Percentiles rank a stretch among this genome's conserved stretches.
These are phyloP conservation scores for Gossypium herbaceum DNA, from an alignment of 345 rosid species.

Conservation along the genomic window DNA sequence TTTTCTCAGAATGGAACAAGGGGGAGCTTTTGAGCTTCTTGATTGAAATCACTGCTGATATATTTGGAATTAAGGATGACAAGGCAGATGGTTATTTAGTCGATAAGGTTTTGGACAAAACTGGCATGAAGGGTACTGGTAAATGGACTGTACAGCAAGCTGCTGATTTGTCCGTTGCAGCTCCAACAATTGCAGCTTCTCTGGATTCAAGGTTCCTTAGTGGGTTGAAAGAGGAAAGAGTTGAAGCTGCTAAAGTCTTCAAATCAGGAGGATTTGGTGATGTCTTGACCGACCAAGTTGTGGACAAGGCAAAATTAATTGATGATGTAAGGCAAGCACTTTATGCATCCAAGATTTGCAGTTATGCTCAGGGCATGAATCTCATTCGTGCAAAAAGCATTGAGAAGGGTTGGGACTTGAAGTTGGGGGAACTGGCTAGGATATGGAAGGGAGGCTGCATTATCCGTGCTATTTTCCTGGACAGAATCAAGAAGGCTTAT, in stretches of 20 bases:
- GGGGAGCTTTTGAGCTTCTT: conserved; percentile 96
- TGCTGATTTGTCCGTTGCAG: conserved; percentile 95
- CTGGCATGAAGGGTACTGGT: conserved; percentile 98
- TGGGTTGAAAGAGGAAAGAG: conserved; percentile 90
- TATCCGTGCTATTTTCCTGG: conserved; percentile 86
- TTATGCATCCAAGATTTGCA: conserved; percentile 91
- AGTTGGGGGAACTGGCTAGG: conserved; percentile 90
- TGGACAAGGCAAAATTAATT: conserved; percentile 78
- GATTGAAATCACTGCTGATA: conserved; percentile 89
- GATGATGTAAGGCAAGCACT: conserved; percentile 93
- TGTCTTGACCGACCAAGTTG: conserved; percentile 49
- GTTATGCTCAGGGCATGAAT: conserved; percentile 99
- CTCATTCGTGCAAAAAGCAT: conserved; percentile 86
- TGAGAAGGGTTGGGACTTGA: conserved; percentile 85
- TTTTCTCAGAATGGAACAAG: conserved; percentile 88
- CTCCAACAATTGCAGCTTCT: conserved; percentile 90
- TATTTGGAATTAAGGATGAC: conserved; percentile 80
- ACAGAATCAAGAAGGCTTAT: conserved; percentile 96
- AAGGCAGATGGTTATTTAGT: conserved; percentile 87
- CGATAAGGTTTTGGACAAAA: conserved; percentile 94
- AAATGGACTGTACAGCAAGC: conserved; percentile 99
- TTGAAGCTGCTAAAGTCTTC: conserved; percentile 82
- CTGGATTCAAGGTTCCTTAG: conserved; percentile 90
- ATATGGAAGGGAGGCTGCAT: conserved; percentile 99
- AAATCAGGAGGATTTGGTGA: conserved; percentile 75